Evolutionary conservation across 192 early-diverging fungal genomes (phyloP), one percentile per base, ranked within the genome.

Genomic region (Geranomyces michiganensis): DNA sequence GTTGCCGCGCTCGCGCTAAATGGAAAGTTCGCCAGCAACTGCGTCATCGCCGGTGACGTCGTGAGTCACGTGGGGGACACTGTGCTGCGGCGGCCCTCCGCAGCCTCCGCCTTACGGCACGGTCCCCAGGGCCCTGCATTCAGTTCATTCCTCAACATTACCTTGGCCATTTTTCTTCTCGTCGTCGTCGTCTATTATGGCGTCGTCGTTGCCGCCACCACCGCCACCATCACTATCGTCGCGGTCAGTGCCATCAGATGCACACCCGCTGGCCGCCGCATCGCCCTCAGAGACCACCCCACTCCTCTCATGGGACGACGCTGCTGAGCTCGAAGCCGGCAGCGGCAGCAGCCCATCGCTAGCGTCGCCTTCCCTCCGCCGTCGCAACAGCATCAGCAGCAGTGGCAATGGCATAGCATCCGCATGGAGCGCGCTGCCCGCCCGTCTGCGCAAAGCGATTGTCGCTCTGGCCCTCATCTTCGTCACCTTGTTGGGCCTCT

Each of bases 261-360:
- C 62, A 9, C 41, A 64, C 21, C 62, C 62, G 4, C 62, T 64
- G 5, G n/a, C 62, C 15, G 5, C 58, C 5, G 1, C 33, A 1
- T 17, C n/a, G 13, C 41, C 44, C n/a, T 33, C 62, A 41, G 62
- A 64, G 21, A 45, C 62, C 1, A 45, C 62, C 41, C 62, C 62
- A n/a, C 36, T 64, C 5, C 43, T 64, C 14, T 36, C 15, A 1
- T 64, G 62, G 62, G 62, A 64, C 29, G 62, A 64, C 19, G 41
- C 62, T 41, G 62, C 58, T 8, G 29, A 64, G 9, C 32, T 64
- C 43, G 62, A 64, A 36, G 62, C 43, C 30, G 62, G 41, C 14
- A 8, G 27, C 27, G 27, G 27, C 4, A 19, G 30, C 27, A 29
- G 6, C 22, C 7, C 22, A 14, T 19, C 17, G 22, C 31, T 60